Conservation (phyloP, 2,329 filamentous ascomycete species). For the Aspergillus transmontanensis region DNA sequence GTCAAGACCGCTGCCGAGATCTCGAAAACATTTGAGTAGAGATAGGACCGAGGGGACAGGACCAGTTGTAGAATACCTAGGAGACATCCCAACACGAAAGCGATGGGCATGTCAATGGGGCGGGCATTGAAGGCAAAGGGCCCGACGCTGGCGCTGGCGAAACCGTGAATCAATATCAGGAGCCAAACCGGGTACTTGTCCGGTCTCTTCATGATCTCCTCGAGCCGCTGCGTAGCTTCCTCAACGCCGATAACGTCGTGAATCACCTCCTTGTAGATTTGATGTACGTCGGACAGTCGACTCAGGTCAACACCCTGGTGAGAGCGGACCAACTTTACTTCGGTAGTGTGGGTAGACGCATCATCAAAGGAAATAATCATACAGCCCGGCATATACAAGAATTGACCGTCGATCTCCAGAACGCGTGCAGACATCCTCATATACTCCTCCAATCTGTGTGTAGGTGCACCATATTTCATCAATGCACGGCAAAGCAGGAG, state of each 20-base stretch:
- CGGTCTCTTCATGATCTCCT: conserved; percentile 60
- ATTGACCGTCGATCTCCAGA: conserved; percentile 86
- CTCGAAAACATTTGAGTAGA: conserved; percentile 68
- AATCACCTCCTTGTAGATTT: conserved; percentile 53
- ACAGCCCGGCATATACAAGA: conserved; percentile 86
- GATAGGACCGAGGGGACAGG: conserved; percentile 71
- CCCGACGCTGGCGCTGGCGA: conserved; percentile 74
- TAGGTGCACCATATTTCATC: conserved; percentile 91
- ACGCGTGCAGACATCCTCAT: conserved; percentile 87
- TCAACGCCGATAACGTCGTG: conserved; percentile 53
- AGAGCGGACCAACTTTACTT: conserved; percentile 50
- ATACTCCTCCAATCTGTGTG: conserved; percentile 88
- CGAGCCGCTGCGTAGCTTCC: conserved; percentile 48
- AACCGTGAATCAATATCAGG: conserved; percentile 69
- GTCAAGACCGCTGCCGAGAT: conserved; percentile 67
- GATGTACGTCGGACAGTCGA: conserved; percentile 49
- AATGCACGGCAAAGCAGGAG: conserved; percentile 82
- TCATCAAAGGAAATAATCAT: conserved; percentile 92
- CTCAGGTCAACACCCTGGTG: conserved; percentile 50
- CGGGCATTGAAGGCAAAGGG: conserved; percentile 81
- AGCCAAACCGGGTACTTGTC: conserved; percentile 59
- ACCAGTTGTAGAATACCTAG: conserved; percentile 76
- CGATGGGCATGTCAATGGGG: conserved; percentile 76
- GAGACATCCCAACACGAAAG: conserved; percentile 74
- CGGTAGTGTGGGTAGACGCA: conserved; percentile 49